phyloP scores from a whole-genome alignment of 2,329 filamentous ascomycete genomes.

The Fonsecaea multimorphosa region DNA sequence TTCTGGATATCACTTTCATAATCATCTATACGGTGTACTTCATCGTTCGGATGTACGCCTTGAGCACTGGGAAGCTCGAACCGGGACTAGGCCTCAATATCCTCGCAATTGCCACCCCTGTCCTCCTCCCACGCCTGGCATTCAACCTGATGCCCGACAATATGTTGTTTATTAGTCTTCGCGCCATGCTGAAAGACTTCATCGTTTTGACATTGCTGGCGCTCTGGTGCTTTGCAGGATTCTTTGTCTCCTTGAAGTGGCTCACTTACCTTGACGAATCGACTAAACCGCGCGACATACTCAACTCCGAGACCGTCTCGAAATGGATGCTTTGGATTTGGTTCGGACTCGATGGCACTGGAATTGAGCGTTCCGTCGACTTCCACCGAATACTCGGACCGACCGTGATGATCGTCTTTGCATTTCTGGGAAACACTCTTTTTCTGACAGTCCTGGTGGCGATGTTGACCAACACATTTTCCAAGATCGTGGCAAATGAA shows the following conservation, averaged over 20 bases:
- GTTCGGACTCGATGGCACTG: slow-evolving; percentile 80
- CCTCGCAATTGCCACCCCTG: slow-evolving; percentile 75
- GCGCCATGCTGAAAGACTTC: slow-evolving; percentile 86
- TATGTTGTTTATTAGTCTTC: slow-evolving; percentile 77
- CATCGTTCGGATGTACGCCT: not conserved
- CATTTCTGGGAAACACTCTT: slow-evolving; percentile 77
- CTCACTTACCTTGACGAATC: slow-evolving; percentile 65
- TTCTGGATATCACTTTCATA: slow-evolving; percentile 78
- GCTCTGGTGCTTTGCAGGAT: slow-evolving; percentile 82
- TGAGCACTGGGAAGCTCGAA: not conserved
- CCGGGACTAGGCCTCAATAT: slow-evolving; percentile 45
- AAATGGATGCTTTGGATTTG: slow-evolving; percentile 94
- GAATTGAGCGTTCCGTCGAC: slow-evolving; percentile 65
- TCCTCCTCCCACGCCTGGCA: slow-evolving; percentile 76
- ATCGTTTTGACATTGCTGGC: slow-evolving; percentile 74
- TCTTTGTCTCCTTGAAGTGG: slow-evolving; percentile 79
- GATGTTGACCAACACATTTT: slow-evolving; percentile 83
- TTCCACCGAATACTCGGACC: slow-evolving; percentile 80
- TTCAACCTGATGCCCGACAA: slow-evolving; percentile 85
- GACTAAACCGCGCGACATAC: not conserved
- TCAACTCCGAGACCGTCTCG: slow-evolving; percentile 69
- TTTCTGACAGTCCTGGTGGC: slow-evolving; percentile 88
- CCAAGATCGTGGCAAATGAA: slow-evolving; percentile 75
- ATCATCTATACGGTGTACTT: slow-evolving; percentile 70
- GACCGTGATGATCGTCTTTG: slow-evolving; percentile 78